These are phyloP conservation scores for Meyerozyma athensensis DNA, from an alignment of 1,139 yeast genomes.

Conservation along the genomic window DNA sequence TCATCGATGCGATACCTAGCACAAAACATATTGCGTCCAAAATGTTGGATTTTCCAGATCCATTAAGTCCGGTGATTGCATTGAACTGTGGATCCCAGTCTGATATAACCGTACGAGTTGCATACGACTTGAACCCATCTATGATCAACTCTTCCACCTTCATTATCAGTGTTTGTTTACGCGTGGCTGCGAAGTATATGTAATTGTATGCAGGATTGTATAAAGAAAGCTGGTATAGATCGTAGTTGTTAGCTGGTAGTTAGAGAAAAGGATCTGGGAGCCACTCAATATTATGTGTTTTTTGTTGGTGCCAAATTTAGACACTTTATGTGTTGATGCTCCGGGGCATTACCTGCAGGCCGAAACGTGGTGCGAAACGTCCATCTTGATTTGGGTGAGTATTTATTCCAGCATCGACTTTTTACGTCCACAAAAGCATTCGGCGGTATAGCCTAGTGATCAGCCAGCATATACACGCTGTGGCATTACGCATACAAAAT, in stretches of 20 bases:
- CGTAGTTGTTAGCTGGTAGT: too few relatives aligned
- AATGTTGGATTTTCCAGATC: constrained; percentile 94
- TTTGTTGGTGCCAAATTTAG: too few relatives aligned
- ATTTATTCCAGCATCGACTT: background rate
- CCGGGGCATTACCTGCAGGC: background rate
- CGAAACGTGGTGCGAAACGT: background rate
- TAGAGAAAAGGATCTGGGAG: too few relatives aligned
- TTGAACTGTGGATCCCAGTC: constrained; percentile 96
- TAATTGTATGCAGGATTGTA: background rate
- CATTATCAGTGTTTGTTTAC: constrained; percentile 38
- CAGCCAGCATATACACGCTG: too few relatives aligned
- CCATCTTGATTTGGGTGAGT: background rate
- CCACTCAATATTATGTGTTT: too few relatives aligned
- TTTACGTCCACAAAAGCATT: too few relatives aligned
- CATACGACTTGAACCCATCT: constrained; percentile 97
- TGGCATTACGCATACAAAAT: background rate
- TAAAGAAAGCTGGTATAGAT: background rate
- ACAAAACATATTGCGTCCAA: constrained; percentile 97
- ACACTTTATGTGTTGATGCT: too few relatives aligned
- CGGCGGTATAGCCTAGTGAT: too few relatives aligned
- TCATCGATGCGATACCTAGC: constrained; percentile 91
- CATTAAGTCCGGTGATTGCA: constrained; percentile 96
- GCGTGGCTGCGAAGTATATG: constrained; percentile 2
- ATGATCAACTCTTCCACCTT: constrained; percentile 91
- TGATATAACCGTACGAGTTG: constrained; percentile 91